Conservation (phyloP, 192 early-diverging fungal genomes). For the Backusella parvicylindrica region DNA sequence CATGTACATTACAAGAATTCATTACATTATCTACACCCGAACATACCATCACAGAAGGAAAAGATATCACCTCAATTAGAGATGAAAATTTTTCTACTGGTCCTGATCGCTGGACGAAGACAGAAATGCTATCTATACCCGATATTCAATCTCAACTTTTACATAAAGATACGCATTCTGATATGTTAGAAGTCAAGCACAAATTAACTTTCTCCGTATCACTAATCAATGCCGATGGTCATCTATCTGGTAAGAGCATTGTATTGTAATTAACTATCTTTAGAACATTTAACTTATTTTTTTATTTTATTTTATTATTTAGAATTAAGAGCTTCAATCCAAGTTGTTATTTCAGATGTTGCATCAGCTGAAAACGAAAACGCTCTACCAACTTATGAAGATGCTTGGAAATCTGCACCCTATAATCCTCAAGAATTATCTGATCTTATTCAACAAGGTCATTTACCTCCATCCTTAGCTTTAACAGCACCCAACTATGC, state of each 20-base stretch:
- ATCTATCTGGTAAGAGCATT: conserved; percentile 27
- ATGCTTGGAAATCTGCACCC: conserved; percentile 28
- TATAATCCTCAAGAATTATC: conserved; percentile 25
- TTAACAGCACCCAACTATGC: conserved; percentile 25
- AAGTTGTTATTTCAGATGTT: conserved; percentile 28
- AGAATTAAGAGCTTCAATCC: conserved; percentile 35
- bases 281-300: not conserved
- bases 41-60: conserved; percentile 15
- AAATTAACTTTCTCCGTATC: conserved; percentile 34
- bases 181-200: conserved; percentile 34
- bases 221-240: conserved; percentile 32
- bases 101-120: conserved; percentile 18
- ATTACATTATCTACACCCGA: conserved; percentile 34
- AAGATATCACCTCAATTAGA: not conserved
- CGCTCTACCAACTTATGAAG: conserved; percentile 28
- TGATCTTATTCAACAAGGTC: conserved; percentile 11
- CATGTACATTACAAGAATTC: conserved; percentile 56
- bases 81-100: conserved; percentile 10
- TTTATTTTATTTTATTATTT: not conserved
- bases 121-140: conserved; percentile 21
- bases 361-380: conserved; percentile 16
- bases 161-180: conserved; percentile 25
- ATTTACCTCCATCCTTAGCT: conserved; percentile 23
- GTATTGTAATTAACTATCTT: not conserved
- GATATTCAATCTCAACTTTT: not conserved